Base-by-base conservation (phyloP, 805 yeast genomes). In the Scheffersomyces spartinae region DNA sequence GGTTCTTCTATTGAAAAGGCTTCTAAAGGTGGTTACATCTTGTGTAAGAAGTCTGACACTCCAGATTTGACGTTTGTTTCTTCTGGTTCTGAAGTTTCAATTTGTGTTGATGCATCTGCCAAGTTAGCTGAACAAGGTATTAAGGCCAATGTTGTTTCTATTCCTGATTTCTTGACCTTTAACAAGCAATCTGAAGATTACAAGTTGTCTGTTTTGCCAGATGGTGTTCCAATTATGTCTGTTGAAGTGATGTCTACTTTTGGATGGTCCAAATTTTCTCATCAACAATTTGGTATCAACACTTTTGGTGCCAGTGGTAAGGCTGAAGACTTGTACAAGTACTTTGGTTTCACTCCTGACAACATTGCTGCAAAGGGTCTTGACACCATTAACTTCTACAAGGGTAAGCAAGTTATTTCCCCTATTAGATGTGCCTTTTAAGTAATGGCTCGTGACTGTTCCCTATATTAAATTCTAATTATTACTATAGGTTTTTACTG, bases 261-360 rank as follows among this genome's bases (percentile, higher is more conserved):
- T 44, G 95, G 95, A 31, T 91, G 98, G 98, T 66, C 77, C 45
- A 81, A 76, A 61, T 91, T 85, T 68, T 73, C 96, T 32, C 98
- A 91, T 65, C 93, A 81, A 68, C 94, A 85, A 59, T 83, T 88
- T 47, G 95, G 96, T 62, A 68, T 91, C 50, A 74, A 84, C 73
- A 74, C 83, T 65, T 91, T 91, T 53, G 98, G 98, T 71, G 91
- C 86, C 35, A 85, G 96, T 33, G 98, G 94, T 55, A 80, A 82
- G 55, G 91, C 78, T 50, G 58, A 61, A 31, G 83, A 80, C 36
- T 70, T 88, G 35, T 91, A 75, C 77, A 72, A 82, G 60, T 63
- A 49, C 65, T 82, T 88, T 44, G 95, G 71, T 40, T 91, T 91
- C 69, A 85, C 94, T 29, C 78, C 88, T 36, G 95, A 83, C 55